phyloP scores from a whole-genome alignment of 257 asterid species.

The Lithospermum erythrorhizon region DNA sequence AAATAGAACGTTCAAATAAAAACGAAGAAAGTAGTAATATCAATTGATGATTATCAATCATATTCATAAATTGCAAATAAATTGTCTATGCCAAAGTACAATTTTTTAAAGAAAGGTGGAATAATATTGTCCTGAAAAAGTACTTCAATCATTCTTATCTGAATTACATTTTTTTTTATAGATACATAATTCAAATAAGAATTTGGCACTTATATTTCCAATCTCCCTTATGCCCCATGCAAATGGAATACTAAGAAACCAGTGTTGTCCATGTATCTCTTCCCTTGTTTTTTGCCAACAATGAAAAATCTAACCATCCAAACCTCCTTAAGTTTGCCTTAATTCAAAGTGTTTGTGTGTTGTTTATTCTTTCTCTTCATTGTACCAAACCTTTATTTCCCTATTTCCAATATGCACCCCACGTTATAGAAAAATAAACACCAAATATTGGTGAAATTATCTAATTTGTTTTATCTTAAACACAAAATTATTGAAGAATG shows the following conservation, averaged over 20 bases:
- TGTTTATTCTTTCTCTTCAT: constrained; percentile 3
- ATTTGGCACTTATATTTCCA: too few species aligned
- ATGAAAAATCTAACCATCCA: constrained; percentile 24
- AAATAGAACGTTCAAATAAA: too few species aligned
- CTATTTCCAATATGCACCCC: constrained; percentile 39
- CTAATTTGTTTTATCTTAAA: background rate
- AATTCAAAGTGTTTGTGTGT: background rate
- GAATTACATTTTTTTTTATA: too few species aligned
- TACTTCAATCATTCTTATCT: too few species aligned
- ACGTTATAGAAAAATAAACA: constrained; percentile 21
- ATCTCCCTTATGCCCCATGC: background rate
- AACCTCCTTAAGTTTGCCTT: constrained; percentile 6
- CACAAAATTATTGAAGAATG: constrained; percentile 7
- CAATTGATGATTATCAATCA: too few species aligned
- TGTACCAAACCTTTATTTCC: constrained; percentile 3
- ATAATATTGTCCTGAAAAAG: too few species aligned
- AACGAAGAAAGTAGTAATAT: too few species aligned
- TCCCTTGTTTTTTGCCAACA: constrained; percentile 40
- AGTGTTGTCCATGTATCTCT: constrained; percentile 26
- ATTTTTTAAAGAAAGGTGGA: too few species aligned
- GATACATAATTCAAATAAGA: too few species aligned
- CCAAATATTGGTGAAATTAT: constrained; percentile 6
- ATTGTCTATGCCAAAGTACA: too few species aligned
- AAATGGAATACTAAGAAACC: constrained; percentile 5
- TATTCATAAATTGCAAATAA: too few species aligned